These are phyloP conservation scores for Acanthamoeba healyi DNA, from an alignment of 208 protist genomes.

Conservation along the genomic window DNA sequence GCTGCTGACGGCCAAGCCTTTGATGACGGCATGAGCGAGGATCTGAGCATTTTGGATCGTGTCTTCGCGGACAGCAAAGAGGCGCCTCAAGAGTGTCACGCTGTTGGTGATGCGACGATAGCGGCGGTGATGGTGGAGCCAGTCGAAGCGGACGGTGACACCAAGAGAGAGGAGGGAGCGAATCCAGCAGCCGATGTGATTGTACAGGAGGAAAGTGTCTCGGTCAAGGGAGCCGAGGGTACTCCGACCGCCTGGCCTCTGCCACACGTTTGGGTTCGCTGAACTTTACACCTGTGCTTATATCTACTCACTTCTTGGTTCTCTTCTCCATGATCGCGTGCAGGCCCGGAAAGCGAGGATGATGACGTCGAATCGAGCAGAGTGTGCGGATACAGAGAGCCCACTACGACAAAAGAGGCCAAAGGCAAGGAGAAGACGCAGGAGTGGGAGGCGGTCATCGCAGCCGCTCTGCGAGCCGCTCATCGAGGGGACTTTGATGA, in stretches of 20 bases:
- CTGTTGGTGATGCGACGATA: not conserved
- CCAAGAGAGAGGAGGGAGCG: not conserved
- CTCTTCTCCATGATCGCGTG: too few species aligned
- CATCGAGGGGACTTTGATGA: not conserved
- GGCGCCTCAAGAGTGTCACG: not conserved
- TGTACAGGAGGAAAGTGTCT: not conserved
- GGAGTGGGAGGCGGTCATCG: not conserved
- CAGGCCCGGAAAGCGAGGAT: constrained; percentile 24
- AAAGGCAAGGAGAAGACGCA: not conserved
- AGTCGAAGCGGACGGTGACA: not conserved
- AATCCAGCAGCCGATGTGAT: not conserved
- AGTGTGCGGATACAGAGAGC: not conserved
- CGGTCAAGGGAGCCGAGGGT: not conserved
- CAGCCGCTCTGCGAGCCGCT: not conserved
- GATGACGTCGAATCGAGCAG: not conserved
- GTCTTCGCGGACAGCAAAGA: not conserved
- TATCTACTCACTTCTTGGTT: not conserved
- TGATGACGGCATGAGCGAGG: not conserved
- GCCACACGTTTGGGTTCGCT: too few species aligned
- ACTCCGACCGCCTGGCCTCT: not conserved
- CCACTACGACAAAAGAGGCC: not conserved
- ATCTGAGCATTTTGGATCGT: not conserved
- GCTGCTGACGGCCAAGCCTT: not conserved
- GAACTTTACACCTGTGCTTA: not conserved
- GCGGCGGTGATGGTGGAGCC: not conserved